Evolutionary conservation across 768 basidiomycete genomes (phyloP).

Genomic region (button mushroom (Agaricus bisporus)): DNA sequence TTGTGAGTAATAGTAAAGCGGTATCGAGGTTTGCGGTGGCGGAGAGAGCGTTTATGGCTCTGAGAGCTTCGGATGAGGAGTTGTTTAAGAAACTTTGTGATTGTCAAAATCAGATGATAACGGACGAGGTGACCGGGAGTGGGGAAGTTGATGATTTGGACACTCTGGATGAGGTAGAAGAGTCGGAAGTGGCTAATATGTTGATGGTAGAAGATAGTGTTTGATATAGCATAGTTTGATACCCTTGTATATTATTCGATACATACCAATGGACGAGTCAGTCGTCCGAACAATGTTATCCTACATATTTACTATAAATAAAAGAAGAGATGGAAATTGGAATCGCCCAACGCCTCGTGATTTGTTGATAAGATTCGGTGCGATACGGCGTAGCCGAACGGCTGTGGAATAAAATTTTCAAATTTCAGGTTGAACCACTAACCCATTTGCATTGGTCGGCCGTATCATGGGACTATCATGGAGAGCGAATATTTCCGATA

Average conservation of each 20-base stretch:
- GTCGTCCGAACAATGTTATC: too few species aligned
- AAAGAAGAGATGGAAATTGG: too few species aligned
- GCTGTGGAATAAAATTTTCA: too few species aligned
- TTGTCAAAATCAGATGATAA: constrained; percentile 19
- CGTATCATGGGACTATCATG: too few species aligned
- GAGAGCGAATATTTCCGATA: too few species aligned
- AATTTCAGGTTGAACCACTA: too few species aligned
- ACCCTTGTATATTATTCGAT: neutral
- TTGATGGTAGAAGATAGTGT: constrained; percentile 7
- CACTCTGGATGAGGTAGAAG: neutral
- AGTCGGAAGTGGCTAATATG: constrained; percentile 10
- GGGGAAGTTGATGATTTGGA: neutral
- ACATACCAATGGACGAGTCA: neutral
- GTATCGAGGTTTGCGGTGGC: constrained; percentile 68
- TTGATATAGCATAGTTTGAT: neutral
- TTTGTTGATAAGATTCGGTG: too few species aligned
- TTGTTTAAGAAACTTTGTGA: constrained; percentile 34
- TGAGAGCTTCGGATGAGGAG: constrained; percentile 41
- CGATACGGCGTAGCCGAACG: too few species aligned
- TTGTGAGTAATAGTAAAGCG: constrained; percentile 47
- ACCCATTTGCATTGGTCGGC: too few species aligned
- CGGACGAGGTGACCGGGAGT: neutral
- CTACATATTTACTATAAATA: too few species aligned
- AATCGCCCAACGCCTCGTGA: too few species aligned
- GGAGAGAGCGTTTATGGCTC: constrained; percentile 49